Evolutionary conservation across 345 rosid species (phyloP), one percentile per base, ranked within the genome.

Genomic region (Acer yangbiense): DNA sequence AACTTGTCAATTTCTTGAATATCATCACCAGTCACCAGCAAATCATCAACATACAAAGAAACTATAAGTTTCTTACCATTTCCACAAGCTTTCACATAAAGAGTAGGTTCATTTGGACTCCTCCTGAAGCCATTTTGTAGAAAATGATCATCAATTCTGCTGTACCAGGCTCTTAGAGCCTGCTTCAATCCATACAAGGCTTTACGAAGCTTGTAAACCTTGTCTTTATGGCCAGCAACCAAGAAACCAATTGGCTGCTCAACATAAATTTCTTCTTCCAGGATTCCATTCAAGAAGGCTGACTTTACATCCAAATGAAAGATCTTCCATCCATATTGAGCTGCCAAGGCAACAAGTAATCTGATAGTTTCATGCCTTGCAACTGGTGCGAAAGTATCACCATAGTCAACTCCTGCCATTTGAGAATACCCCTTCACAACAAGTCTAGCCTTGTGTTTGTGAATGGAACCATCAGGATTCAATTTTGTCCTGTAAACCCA

Each of bases 161-260:
- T 69, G 18, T 69, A 43, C 72, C 72, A 69, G 5, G 72, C 58
- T 18, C 16, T 69, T 6, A 39, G 55, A 21, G 72, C 58, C 43
- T 46, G 72, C 58, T 69, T 46, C 0, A 69, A 6, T 10, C 72
- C 32, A 66, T 21, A 64, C 16, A 64, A 32, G 27, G 32, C 68
- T 64, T 41, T 41, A 41, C 6, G 9, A 41, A 68, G 25, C 23
- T 9, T 18, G n/a, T 68, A 14, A n/a, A 68, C 46, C 2, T 35
- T 41, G 4, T 68, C 21, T 32, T 68, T 54, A 18, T 18, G 6
- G 3, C 54, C 54, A 13, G 0, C 1, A 16, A 67, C 71, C 0
- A 16, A 0, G 18, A 67, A 67, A 3, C 25, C 20, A 2, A 11
- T 20, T 14, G 71, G 71, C 10, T 68, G 61, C n/a, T 50, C 16